Evolutionary conservation across 2,329 filamentous ascomycete species (phyloP), one percentile per base, ranked within the genome.

Genomic region (Dryadomyces quercivorus): DNA sequence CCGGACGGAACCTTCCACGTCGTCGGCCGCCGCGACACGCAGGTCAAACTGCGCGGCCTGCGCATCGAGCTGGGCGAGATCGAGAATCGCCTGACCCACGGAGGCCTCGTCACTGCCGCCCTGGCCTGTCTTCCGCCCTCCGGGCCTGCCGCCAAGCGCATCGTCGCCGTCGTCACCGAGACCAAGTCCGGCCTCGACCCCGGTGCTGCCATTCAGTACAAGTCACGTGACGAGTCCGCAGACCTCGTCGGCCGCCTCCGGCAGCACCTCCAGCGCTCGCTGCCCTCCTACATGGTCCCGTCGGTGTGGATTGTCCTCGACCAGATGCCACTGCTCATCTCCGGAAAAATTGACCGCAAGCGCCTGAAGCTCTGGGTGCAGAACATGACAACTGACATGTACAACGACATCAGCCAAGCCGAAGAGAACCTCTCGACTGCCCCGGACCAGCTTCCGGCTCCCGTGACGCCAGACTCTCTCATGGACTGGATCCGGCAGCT

Each of bases 1-100:
- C 72, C 76, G 42, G 66, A 69, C 1, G 76, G 75, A 0, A 64
- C 72, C 55, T 68, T 79, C 38, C 72, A 76, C 53, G 74, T 78
- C 56, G 65, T 77, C 34, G 70, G 69, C 0, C 70, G 67, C 45
- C 68, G 69, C 31, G 65, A 69, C 0, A 74, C 75, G 13, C 71
- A 74, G 4, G 60, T 69, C 2, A 63, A 69, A 2, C 63, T 71
- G 10, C 66, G 69, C 16, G 71, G 72, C 1, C 69, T 66, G 4
- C 62, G 61, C 0, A 66, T 76, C 42, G 67, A 72, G 8, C 63
- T 72, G 1, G 68, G 70, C 0, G 69, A 73, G 6, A 67, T 78
- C 20, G 76, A 80, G 59, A 68, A 70, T 52, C 67, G 20, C 12
- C 20, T 47, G 20, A 9, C 9, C 8, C 44, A 47, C 44, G 44